phyloP scores from a whole-genome alignment of 2,329 filamentous ascomycete genomes.

The Biscogniauxia mediterranea region DNA sequence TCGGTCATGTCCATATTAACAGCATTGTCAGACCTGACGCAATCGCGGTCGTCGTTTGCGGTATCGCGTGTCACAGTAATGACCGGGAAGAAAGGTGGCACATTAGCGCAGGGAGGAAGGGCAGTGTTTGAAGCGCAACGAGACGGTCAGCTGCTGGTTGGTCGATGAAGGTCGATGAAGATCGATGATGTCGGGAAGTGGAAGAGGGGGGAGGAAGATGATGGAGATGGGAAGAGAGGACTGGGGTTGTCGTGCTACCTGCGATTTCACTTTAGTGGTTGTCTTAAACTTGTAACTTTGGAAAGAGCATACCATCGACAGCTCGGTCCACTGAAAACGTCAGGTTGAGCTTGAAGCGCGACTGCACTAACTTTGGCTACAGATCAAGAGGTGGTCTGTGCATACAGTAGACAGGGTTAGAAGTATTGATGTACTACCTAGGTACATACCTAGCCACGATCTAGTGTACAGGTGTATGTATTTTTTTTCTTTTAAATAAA shows the following conservation, averaged over 20 bases:
- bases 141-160: background rate
- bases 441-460: background rate
- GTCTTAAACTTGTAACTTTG: background rate
- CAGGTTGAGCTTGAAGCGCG: background rate
- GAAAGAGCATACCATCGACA: background rate
- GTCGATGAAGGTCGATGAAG: background rate
- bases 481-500: too few relatives aligned
- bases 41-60: slow-evolving; percentile 3
- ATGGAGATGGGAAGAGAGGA: background rate
- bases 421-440: too few relatives aligned
- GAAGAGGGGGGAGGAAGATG: background rate
- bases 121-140: background rate
- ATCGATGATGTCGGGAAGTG: background rate
- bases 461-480: too few relatives aligned
- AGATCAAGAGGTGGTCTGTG: background rate
- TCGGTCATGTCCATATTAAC: slow-evolving; percentile 23
- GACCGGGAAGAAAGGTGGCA: background rate
- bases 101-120: background rate
- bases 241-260: background rate
- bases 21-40: slow-evolving; percentile 21
- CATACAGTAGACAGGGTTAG: too few relatives aligned
- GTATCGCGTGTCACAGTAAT: background rate
- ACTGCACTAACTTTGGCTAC: background rate
- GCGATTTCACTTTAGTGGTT: background rate
- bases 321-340: slow-evolving; percentile 2